Conservation (phyloP, 2,329 filamentous ascomycete species). For the Fusarium zealandicum region DNA sequence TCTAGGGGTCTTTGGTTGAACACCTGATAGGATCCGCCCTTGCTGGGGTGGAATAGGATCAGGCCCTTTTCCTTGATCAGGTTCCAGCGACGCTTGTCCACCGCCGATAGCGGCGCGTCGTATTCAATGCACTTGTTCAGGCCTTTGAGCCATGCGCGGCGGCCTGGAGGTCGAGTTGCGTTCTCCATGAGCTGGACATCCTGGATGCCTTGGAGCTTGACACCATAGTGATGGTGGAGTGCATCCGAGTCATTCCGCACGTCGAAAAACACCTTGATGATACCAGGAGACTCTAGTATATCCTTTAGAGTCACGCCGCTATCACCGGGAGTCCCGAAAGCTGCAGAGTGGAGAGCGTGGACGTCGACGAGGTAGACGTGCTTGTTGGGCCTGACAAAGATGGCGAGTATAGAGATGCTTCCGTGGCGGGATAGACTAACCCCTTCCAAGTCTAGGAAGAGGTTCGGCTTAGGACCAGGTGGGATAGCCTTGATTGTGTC, state of each 20-base stretch:
- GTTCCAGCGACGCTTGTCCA: too few species aligned
- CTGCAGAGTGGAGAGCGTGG: neutral
- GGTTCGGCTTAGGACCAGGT: neutral
- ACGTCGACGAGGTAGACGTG: slow-evolving; percentile 13
- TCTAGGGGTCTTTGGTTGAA: too few species aligned
- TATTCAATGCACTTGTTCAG: too few species aligned
- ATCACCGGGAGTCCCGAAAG: neutral
- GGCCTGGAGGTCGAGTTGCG: slow-evolving; percentile 26
- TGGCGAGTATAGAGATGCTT: slow-evolving; percentile 7
- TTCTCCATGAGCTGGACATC: slow-evolving; percentile 66
- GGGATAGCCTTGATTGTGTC: neutral
- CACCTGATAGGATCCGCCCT: too few species aligned
- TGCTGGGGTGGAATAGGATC: too few species aligned
- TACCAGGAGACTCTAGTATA: too few species aligned
- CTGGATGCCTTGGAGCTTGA: slow-evolving; percentile 53
- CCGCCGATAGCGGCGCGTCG: too few species aligned
- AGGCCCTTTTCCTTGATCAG: too few species aligned
- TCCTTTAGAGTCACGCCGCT: too few species aligned
- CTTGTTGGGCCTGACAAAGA: neutral
- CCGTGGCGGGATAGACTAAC: slow-evolving; percentile 2
- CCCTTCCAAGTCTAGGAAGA: slow-evolving; percentile 15
- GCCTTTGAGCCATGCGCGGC: too few species aligned
- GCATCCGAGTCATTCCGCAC: slow-evolving; percentile 66
- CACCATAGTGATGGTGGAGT: slow-evolving; percentile 53
- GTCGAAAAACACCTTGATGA: slow-evolving; percentile 63